Conservation (phyloP, 768 basidiomycete species). For the Hebeloma cylindrosporum region DNA sequence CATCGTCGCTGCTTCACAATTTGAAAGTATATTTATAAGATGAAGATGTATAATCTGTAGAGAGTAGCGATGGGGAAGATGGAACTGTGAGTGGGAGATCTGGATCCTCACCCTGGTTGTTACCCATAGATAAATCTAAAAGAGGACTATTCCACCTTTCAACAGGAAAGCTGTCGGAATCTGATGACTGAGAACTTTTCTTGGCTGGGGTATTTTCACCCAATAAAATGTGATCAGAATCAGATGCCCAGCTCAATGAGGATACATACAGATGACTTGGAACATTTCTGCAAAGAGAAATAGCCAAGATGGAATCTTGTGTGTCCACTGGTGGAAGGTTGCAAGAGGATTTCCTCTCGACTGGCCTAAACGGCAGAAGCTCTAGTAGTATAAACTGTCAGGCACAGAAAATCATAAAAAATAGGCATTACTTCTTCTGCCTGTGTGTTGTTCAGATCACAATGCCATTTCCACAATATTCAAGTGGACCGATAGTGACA, state of each 20-base stretch:
- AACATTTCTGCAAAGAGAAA: background rate
- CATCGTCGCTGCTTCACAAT: too few species aligned
- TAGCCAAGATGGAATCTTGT: background rate
- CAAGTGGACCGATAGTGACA: constrained; percentile 20
- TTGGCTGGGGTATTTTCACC: background rate
- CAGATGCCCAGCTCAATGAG: too few species aligned
- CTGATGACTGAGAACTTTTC: background rate
- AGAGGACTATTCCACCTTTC: background rate
- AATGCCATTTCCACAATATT: constrained; percentile 22
- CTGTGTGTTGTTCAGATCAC: constrained; percentile 1
- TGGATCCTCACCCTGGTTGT: background rate
- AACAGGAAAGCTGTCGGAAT: background rate
- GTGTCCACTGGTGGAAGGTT: background rate
- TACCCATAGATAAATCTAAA: too few species aligned
- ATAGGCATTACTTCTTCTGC: background rate
- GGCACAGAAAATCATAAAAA: background rate
- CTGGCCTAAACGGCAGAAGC: background rate
- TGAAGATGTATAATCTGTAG: too few species aligned
- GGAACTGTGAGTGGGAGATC: background rate
- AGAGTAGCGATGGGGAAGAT: background rate
- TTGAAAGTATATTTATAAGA: too few species aligned
- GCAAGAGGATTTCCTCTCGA: background rate
- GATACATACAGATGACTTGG: too few species aligned
- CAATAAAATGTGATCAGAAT: too few species aligned
- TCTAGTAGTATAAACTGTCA: background rate